Base-by-base conservation (phyloP, 495 filamentous ascomycete species). In the Xylaria longipes region DNA sequence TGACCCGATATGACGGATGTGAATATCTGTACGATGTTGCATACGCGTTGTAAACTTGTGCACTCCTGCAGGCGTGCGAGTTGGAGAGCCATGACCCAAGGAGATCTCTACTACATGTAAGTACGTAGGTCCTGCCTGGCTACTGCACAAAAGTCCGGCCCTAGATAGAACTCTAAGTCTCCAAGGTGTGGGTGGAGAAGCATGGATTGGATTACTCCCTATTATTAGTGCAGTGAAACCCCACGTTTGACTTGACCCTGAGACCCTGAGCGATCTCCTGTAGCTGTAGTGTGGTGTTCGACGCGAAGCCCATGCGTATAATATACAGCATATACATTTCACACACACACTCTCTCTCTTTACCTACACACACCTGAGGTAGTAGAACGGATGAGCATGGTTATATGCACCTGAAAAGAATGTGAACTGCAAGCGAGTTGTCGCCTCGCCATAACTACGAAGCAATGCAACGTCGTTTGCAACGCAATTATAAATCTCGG, bases 191-290 rank as follows among this genome's bases (percentile, higher is more conserved):
- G 31, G 65, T 67, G 65, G 65, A 67, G 65, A 63, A 45, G 60
- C 39, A 27, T 64, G 61, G 15, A 46, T 5, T 20, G 25, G 25
- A 45, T 52, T 45, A 65, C 27, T 50, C 63, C 58, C 63, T 65
- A 65, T 65, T 65, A 48, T 65, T 65, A 65, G 63, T 45, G 43
- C 52, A 65, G 63, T 45, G 43, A 65, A 50, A 31, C 63, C 45
- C 63, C 63, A 65, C 45, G 63, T 45, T 65, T 41, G 17, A 65
- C 45, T 50, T 50, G 43, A 56, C 25, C 25, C 63, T 65, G 45
- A 37, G 43, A 56, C 25, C 25, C 63, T 65, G 45, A 37, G 29
- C 43, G 22, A 64, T 64, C 61, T 64, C 14, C n/a, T 20, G 14
- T 9, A 12, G 22, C 15, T 33, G 31, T 29, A 9, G 17, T 48